A percentile compares a stretch with the other conserved stretches of the same genome.
Evolutionary conservation across 106 monocot genomes (phyloP).

Genomic region (Alisma plantagoaquatica): DNA sequence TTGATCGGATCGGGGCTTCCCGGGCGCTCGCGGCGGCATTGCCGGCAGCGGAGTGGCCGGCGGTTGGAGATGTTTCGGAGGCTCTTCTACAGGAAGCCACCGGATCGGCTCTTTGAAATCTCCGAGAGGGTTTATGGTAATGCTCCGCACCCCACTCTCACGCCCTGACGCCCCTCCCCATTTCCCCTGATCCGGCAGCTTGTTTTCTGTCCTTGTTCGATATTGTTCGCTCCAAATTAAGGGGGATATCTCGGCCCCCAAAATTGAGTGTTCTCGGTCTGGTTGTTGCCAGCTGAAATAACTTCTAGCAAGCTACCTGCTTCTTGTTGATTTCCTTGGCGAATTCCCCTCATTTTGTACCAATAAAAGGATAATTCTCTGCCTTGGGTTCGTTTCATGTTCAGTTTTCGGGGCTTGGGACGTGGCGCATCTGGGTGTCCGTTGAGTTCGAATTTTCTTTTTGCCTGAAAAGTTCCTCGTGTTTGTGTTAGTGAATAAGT

Average conservation of each 20-base stretch:
- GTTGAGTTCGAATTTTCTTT: neutral
- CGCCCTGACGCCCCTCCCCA: neutral
- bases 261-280: neutral
- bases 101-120: slow-evolving; percentile 94
- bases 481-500: neutral
- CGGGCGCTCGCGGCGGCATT: slow-evolving; percentile 14
- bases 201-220: neutral
- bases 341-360: no score
- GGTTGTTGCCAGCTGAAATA: no score
- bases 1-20: slow-evolving; percentile 10
- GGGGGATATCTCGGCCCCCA: neutral
- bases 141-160: neutral
- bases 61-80: slow-evolving; percentile 95
- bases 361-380: no score
- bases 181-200: neutral
- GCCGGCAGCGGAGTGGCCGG: slow-evolving; percentile 38
- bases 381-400: no score
- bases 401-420: no score
- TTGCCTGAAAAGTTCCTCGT: neutral
- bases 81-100: slow-evolving; percentile 90
- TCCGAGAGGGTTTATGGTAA: slow-evolving; percentile 86
- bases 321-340: no score
- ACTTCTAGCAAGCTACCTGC: no score
- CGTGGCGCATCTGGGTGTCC: neutral
- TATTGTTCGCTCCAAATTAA: neutral